These are phyloP conservation scores for Scytalidium sp. DNA, from an alignment of 2,329 filamentous ascomycete species.

Conservation along the genomic window DNA sequence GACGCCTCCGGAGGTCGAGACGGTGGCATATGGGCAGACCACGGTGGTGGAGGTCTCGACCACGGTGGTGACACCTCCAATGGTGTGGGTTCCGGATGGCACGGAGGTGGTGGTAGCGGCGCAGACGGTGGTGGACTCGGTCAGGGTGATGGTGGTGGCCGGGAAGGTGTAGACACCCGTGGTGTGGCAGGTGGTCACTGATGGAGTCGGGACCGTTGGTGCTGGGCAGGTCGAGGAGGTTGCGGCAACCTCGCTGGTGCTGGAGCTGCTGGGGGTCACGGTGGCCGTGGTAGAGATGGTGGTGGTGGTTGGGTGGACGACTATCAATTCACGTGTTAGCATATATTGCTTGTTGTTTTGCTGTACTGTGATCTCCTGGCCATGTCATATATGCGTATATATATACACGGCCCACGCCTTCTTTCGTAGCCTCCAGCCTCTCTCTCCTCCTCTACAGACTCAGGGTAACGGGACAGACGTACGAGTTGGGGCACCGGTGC, in stretches of 20 bases:
- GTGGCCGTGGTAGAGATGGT: conserved; percentile 31
- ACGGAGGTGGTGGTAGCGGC: conserved; percentile 60
- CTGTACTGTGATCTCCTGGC: no score
- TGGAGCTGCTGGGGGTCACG: conserved; percentile 32
- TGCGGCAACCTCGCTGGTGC: conserved; percentile 33
- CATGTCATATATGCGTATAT: no score
- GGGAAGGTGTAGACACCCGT: conserved; percentile 75
- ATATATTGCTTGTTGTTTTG: no score
- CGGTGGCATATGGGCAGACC: conserved; percentile 66
- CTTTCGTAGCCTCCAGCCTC: no score
- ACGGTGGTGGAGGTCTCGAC: conserved; percentile 65
- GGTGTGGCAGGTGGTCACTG: conserved; percentile 53
- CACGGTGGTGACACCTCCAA: conserved; percentile 70
- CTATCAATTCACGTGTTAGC: conserved; percentile 9
- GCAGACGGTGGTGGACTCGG: conserved; percentile 64
- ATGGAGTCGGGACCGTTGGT: conserved; percentile 41
- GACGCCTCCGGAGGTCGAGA: conserved; percentile 54
- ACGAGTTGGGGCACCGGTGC: conserved; percentile 66
- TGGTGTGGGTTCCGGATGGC: conserved; percentile 63
- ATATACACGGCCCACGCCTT: no score
- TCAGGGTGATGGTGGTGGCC: conserved; percentile 67
- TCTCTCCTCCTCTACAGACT: background rate
- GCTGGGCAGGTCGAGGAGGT: conserved; percentile 11
- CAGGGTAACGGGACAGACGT: conserved; percentile 30
- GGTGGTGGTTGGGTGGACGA: conserved; percentile 14